phyloP scores from a whole-genome alignment of 495 filamentous ascomycete species.

The Penicillium goetzii region DNA sequence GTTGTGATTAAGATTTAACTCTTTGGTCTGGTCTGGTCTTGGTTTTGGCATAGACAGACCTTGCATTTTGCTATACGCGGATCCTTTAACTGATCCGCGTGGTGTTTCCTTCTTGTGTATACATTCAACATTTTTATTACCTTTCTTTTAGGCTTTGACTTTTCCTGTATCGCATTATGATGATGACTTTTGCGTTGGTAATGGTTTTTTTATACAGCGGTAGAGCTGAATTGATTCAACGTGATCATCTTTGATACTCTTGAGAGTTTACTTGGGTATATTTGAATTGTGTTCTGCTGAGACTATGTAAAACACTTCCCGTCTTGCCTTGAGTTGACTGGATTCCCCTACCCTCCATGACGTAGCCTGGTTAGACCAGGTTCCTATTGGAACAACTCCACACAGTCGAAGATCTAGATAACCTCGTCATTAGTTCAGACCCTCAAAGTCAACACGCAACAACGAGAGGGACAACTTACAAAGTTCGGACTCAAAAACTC shows the following conservation, averaged over 20 bases:
- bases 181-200: conserved; percentile 19
- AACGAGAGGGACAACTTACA: conserved; percentile 44
- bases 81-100: conserved; percentile 19
- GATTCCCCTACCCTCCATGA: neutral
- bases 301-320: too few species aligned
- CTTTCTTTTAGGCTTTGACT: neutral
- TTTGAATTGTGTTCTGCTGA: neutral
- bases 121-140: conserved; percentile 37
- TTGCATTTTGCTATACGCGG: conserved; percentile 9
- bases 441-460: neutral
- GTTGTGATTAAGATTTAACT: conserved; percentile 19
- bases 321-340: neutral
- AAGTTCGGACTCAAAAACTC: conserved; percentile 63
- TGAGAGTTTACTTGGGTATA: neutral
- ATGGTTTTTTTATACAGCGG: neutral
- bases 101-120: conserved; percentile 28
- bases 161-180: conserved; percentile 19
- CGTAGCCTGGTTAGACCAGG: neutral
- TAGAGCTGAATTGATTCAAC: conserved; percentile 26
- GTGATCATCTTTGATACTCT: conserved; percentile 14
- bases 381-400: conserved; percentile 53
- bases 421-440: neutral
- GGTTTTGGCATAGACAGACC: neutral
- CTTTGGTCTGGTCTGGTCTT: conserved; percentile 7
- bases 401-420: conserved; percentile 58